These are phyloP conservation scores for Monosporozyma aquatica DNA, from an alignment of 805 yeast species.

Conservation along the genomic window DNA sequence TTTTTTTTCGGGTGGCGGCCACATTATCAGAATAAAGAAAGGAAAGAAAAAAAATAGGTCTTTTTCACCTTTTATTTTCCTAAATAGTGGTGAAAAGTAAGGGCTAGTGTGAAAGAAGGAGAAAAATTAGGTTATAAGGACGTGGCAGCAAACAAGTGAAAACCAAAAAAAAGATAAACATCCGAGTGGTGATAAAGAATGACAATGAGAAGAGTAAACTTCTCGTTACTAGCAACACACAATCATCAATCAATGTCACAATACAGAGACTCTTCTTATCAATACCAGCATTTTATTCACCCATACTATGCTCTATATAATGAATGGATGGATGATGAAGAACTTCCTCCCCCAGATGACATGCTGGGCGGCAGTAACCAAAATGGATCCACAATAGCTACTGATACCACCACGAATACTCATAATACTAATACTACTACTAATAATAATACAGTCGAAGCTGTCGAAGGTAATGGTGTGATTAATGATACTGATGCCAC, in stretches of 20 bases:
- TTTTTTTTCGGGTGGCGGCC: too few species aligned
- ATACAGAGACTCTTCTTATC: constrained; percentile 23
- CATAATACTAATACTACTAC: background rate
- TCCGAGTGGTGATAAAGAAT: too few species aligned
- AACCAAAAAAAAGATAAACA: background rate
- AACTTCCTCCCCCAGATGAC: constrained; percentile 23
- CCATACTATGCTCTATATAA: constrained; percentile 22
- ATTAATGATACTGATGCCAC: background rate
- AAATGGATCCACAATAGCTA: background rate
- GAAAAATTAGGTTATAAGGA: too few species aligned
- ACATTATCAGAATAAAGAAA: too few species aligned
- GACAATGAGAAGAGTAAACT: too few species aligned
- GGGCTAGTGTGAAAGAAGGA: too few species aligned
- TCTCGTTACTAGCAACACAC: too few species aligned
- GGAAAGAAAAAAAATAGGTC: too few species aligned
- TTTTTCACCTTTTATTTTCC: too few species aligned
- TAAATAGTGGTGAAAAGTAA: too few species aligned
- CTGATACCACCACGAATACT: background rate
- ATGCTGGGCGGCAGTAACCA: background rate
- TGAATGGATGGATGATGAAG: constrained; percentile 25
- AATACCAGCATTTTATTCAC: constrained; percentile 17
- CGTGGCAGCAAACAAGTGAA: too few species aligned
- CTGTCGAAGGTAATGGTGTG: too few species aligned
- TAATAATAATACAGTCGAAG: background rate
- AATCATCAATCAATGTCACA: background rate